Base-by-base conservation (phyloP, 140 eudicot species). In the Bidens hawaiensis region DNA sequence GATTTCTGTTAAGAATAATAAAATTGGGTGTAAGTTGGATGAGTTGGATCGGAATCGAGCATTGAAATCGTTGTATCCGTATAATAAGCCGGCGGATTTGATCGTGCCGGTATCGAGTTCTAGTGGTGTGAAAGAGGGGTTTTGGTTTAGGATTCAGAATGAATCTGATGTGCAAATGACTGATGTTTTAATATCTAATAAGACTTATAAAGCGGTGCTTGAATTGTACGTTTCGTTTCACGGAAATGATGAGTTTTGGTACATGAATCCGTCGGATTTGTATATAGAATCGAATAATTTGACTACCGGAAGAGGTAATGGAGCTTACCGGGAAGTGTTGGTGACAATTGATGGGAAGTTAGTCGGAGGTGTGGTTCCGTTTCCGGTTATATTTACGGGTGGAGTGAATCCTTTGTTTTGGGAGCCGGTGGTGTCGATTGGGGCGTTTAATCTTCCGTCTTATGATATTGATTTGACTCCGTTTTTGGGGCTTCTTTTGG, bases 241-340 rank as follows among this genome's bases (percentile, higher is more conserved):
- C 18, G 99, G 93, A 11, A 61, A 91, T 54, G 99, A 91, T 38
- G 96, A 91, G 69, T 87, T 87, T 41, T 91, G 99, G 99, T 91
- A 91, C 78, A 75, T 84, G 41, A 91, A 91, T 75, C 95, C 95
- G 9, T 81, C 99, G 0, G 87, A 82, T 83, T 42, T 67, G 4
- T 91, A 91, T 58, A 77, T 82, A 0, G 54, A 76, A 31, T n/a
- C 31, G 41, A 91, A 91, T 30, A 21, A 69, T 50, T 60, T 87
- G 75, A n/a, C 54, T 10, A 76, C 87, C 1, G 80, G 68, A 33
- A 55, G 93, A 43, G 95, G 85, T 21, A 83, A 87, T 46, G 96
- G 99, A 3, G 85, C 95, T 0, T 87, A 73, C 48, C 74, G 99
- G 51, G 99, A 91, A 61, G 81, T 91, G 38, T 59, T 84, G 26